Evolutionary conservation across 441 rosid genomes (phyloP), one percentile per base, ranked within the genome.

Genomic region (Populus hybrid): DNA sequence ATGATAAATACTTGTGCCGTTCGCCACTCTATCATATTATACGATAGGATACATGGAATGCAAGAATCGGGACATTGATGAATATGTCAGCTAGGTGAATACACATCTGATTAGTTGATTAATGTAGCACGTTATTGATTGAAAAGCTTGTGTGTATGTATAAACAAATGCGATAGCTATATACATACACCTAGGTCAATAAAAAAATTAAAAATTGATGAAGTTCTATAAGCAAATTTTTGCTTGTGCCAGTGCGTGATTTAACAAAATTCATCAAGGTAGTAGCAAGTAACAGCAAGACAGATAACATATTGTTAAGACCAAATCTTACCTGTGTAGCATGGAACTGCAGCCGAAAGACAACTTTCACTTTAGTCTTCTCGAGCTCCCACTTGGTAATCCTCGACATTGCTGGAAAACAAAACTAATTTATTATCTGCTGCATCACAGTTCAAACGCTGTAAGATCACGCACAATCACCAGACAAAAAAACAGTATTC

Each of bases 321-420:
- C 71, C 30, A 68, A 81, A 87, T 50, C 98, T 87, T 89, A 97
- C 99, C 87, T 97, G 97, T 18, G 99, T 97, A 75, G 99, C 98
- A 82, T 97, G 97, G 83, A 97, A 97, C 79, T 94, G 99, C 69
- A 97, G 87, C 69, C 99, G 90, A 85, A 97, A 97, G 70, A 94
- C 99, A 64, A 97, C 98, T 89, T 97, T 97, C 35, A 90, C 92
- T 92, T 97, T 97, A 35, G 97, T 91, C 89, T 94, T 97, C 91
- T 97, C 99, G 64, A 89, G 82, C 89, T 90, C 92, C 99, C 99
- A 97, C 90, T 87, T 94, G 12, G 94, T 75, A 68, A 86, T 76
- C 87, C 98, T 92, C 80, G 99, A 97, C 99, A 97, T 97, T 79
- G 70, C 88, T 82, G 77, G 67, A 77, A 50, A 50, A 50, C 7